phyloP scores from a whole-genome alignment of 805 yeast genomes.

The Metschnikowia cubensis region DNA sequence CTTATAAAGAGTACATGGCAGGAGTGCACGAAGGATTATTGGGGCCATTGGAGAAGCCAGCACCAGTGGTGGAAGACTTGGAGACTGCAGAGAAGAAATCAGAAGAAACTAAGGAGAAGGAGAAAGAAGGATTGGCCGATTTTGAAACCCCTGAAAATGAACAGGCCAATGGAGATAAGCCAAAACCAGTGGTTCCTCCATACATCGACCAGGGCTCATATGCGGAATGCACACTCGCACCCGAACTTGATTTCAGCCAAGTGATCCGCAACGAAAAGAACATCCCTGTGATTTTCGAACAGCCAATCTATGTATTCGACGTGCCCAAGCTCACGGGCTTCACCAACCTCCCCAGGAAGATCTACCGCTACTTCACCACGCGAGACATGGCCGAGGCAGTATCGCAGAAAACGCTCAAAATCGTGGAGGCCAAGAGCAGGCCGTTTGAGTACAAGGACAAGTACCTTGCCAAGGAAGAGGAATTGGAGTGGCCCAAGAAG shows the following conservation, averaged over 20 bases:
- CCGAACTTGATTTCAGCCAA: constrained; percentile 47
- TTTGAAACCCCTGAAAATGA: constrained; percentile 23
- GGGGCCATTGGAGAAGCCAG: constrained; percentile 70
- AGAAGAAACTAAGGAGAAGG: constrained; percentile 9
- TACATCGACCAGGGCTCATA: constrained; percentile 62
- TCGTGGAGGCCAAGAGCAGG: constrained; percentile 50
- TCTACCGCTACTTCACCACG: constrained; percentile 72
- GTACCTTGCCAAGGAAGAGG: constrained; percentile 22
- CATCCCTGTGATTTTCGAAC: constrained; percentile 62
- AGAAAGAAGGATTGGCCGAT: constrained; percentile 1
- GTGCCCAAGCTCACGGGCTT: constrained; percentile 81
- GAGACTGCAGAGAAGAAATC: constrained; percentile 9
- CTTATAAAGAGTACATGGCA: constrained; percentile 83
- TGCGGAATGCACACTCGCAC: constrained; percentile 49
- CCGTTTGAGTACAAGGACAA: constrained; percentile 47
- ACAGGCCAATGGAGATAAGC: constrained; percentile 16
- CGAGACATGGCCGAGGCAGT: constrained; percentile 67
- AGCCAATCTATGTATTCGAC: constrained; percentile 73
- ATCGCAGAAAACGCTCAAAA: constrained; percentile 51
- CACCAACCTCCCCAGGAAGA: constrained; percentile 65
- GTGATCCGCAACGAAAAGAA: constrained; percentile 30
- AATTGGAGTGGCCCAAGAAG: constrained; percentile 28
- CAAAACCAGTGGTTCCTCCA: constrained; percentile 55
- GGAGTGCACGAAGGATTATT: constrained; percentile 94
- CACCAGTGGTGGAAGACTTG: constrained; percentile 21